Base-by-base conservation (phyloP, 2,329 filamentous ascomycete species). In the Fusarium pseudonygamai region DNA sequence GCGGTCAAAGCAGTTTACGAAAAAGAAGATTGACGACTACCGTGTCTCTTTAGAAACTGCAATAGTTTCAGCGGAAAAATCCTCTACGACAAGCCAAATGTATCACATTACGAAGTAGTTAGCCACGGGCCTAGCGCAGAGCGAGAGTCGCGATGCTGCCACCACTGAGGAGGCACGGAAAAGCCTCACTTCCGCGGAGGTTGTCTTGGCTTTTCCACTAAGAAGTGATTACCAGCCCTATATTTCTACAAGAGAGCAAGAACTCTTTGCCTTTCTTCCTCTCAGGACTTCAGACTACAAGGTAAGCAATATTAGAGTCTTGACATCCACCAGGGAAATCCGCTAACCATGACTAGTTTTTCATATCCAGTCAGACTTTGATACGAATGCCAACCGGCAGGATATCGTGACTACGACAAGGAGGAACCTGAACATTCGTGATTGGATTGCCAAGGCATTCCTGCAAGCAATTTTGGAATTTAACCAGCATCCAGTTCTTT, bases 161-260 rank as follows among this genome's bases (percentile, higher is more conserved):
- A 36, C 49, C 4, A 57, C 46, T 8, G 67, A 65, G 0, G 37
- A 72, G 20, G 59, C 30, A 20, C 15, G 36, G 28, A 60, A 7
- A 36, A 22, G 12, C 9, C 63, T 36, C 7, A 62, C 66, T 0
- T 61, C n/a, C 3, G 60, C 74, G 0, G 69, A 75, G 18, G 53
- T 76, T 7, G n/a, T 75, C n/a, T 36, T 76, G 18, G 74, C 72
- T 0, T 76, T 76, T 28, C 73, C 74, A 1, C n/a, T 75, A 8
- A 59, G 49, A 9, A 39, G 12, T 3, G 7, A 30, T 0, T 36
- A 45, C 2, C 39, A 52, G 18, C 67, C 71, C 5, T n/a, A 60
- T 0, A 18, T 64, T 9, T 39, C 37, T 7, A n/a, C 15, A 0
- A 42, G 6, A 14, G 64, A 32, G 16, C 71, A 72, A n/a, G 58